Percentiles rank a stretch among this genome's conserved stretches.
These are phyloP conservation scores for Fraxinus americana DNA, from an alignment of 257 asterid species.

Conservation along the genomic window DNA sequence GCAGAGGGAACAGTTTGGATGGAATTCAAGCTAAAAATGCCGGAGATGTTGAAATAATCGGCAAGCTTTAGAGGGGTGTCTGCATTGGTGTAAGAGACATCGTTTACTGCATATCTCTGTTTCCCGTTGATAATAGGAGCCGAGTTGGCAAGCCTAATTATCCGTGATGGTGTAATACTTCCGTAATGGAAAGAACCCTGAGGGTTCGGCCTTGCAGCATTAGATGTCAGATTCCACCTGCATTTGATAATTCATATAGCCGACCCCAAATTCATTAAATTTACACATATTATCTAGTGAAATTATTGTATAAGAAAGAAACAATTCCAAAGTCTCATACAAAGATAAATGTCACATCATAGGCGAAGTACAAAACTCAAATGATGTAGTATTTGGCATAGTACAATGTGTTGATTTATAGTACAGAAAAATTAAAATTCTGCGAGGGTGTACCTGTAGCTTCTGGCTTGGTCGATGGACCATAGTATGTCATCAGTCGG, in stretches of 20 bases:
- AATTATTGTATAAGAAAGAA: neutral
- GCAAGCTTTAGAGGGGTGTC: conserved; percentile 96
- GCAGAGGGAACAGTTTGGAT: conserved; percentile 63
- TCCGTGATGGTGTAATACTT: conserved; percentile 51
- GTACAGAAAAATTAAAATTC: neutral
- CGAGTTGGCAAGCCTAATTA: conserved; percentile 66
- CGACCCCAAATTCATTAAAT: neutral
- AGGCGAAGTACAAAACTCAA: neutral
- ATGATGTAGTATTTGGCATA: neutral
- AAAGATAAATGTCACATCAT: neutral
- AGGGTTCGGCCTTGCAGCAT: conserved; percentile 99
- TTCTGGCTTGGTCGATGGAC: conserved; percentile 89
- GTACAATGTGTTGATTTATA: too few species aligned
- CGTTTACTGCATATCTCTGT: conserved; percentile 81
- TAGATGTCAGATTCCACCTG: conserved; percentile 96
- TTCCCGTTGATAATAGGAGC: conserved; percentile 71
- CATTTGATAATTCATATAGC: conserved; percentile 5
- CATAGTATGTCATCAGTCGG: conserved; percentile 52
- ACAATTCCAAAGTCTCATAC: neutral
- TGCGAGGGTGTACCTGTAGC: conserved; percentile 52
- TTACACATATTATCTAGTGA: neutral
- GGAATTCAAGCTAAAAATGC: conserved; percentile 69
- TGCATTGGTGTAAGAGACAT: conserved; percentile 63
- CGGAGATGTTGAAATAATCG: conserved; percentile 81
- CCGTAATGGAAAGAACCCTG: conserved; percentile 97